Conservation (phyloP, 1,139 yeast species). For the Saccharomycopsis hybrid region DNA sequence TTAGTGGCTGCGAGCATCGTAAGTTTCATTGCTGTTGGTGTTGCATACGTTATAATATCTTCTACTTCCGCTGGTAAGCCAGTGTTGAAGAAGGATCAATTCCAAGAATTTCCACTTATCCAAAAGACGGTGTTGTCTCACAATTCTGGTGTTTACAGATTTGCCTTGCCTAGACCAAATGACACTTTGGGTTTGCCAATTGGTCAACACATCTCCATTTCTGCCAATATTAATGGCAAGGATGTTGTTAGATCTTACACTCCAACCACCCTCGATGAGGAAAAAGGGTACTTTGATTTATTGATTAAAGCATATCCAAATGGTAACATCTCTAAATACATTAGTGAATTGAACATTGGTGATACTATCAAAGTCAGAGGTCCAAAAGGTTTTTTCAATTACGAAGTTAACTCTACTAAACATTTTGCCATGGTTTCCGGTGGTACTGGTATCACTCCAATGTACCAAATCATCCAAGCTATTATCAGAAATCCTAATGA, state of each 20-base stretch:
- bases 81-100: slow-evolving; percentile 58
- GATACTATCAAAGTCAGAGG: slow-evolving; percentile 75
- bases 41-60: slow-evolving; percentile 13
- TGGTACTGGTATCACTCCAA: slow-evolving; percentile 94
- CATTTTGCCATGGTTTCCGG: slow-evolving; percentile 88
- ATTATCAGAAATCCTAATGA: slow-evolving; percentile 72
- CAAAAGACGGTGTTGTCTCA: slow-evolving; percentile 74
- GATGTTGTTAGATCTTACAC: slow-evolving; percentile 89
- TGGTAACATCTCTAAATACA: slow-evolving; percentile 79
- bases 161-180: slow-evolving; percentile 70
- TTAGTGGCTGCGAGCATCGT: slow-evolving; percentile 10
- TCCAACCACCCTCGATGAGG: slow-evolving; percentile 83
- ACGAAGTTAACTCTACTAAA: slow-evolving; percentile 73
- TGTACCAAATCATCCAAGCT: slow-evolving; percentile 82
- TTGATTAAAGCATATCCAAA: slow-evolving; percentile 87
- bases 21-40: slow-evolving; percentile 15
- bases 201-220: slow-evolving; percentile 86
- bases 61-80: slow-evolving; percentile 28
- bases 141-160: slow-evolving; percentile 79
- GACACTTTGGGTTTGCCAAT: slow-evolving; percentile 86
- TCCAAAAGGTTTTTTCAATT: slow-evolving; percentile 88
- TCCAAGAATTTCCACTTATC: slow-evolving; percentile 76
- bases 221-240: slow-evolving; percentile 70
- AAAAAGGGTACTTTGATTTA: slow-evolving; percentile 79
- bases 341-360: slow-evolving; percentile 64